These are phyloP conservation scores for Aspergillus sergii DNA, from an alignment of 2,329 filamentous ascomycete species.

Conservation along the genomic window DNA sequence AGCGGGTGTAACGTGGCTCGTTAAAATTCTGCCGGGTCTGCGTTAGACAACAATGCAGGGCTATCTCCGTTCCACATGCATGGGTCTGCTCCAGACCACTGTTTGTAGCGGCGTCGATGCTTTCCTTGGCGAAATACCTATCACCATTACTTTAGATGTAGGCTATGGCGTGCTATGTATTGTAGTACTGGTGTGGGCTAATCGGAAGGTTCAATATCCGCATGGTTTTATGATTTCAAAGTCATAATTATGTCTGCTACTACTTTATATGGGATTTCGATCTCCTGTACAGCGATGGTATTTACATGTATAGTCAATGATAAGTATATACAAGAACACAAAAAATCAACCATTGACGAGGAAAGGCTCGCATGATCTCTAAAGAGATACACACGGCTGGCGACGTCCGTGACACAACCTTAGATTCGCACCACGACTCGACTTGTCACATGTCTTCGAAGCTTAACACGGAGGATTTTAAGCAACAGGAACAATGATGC, in stretches of 20 bases:
- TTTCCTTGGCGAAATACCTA: no score
- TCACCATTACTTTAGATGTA: no score
- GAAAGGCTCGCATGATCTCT: not conserved
- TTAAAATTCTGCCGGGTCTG: not conserved
- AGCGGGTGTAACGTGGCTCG: not conserved
- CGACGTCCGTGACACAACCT: not conserved
- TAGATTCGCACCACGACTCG: not conserved
- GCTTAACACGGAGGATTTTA: not conserved
- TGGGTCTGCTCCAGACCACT: not conserved
- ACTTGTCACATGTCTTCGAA: slow-evolving; percentile 7
- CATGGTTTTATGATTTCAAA: no score
- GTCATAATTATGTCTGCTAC: not conserved
- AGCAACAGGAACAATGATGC: slow-evolving; percentile 18
- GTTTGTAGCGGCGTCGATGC: no score
- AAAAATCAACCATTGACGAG: not conserved
- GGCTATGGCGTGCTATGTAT: no score
- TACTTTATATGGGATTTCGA: no score
- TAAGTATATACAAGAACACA: not conserved
- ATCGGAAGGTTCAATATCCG: no score
- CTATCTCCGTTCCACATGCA: not conserved
- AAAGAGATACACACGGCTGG: not conserved
- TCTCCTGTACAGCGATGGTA: not conserved
- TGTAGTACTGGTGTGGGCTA: no score
- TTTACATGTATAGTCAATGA: not conserved
- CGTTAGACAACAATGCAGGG: not conserved